A percentile compares a stretch with the other conserved stretches of the same genome.
phyloP scores from a whole-genome alignment of 768 basidiomycete genomes.

The Suillus hirtellus region DNA sequence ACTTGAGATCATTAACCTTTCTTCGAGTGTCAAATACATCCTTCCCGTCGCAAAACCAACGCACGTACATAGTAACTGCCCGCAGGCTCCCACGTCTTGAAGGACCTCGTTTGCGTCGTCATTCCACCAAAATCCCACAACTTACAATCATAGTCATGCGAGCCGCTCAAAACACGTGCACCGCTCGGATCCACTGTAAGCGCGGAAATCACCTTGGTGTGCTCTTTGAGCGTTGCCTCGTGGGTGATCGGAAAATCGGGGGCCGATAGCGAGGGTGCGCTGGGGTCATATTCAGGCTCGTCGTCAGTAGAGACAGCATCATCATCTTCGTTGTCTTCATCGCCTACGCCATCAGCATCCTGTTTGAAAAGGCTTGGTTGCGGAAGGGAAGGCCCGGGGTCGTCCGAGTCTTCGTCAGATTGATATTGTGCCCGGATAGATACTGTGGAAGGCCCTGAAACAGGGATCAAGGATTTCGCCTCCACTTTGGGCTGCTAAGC shows the following conservation, averaged over 20 bases:
- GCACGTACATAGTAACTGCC: conserved; percentile 82
- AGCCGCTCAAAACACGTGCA: conserved; percentile 86
- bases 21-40: background rate
- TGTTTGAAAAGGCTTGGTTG: conserved; percentile 14
- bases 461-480: conserved; percentile 8
- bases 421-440: conserved; percentile 21
- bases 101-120: conserved; percentile 86
- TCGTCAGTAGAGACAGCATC: conserved; percentile 24
- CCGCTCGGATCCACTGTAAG: conserved; percentile 92
- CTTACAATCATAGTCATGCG: conserved; percentile 97
- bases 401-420: conserved; percentile 24
- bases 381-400: conserved; percentile 13
- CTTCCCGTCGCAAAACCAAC: background rate
- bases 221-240: conserved; percentile 91
- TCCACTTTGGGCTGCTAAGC: conserved; percentile 1
- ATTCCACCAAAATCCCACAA: conserved; percentile 99
- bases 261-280: conserved; percentile 39
- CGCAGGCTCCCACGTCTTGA: conserved; percentile 95
- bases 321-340: conserved; percentile 26
- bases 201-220: conserved; percentile 93
- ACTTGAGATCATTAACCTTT: conserved; percentile 90
- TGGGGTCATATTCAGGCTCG: conserved; percentile 60
- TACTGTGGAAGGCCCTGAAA: conserved; percentile 20
- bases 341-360: conserved; percentile 23
- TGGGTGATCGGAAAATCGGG: conserved; percentile 83